phyloP scores from a whole-genome alignment of 805 yeast species.

The Maudiozyma bulderi region DNA sequence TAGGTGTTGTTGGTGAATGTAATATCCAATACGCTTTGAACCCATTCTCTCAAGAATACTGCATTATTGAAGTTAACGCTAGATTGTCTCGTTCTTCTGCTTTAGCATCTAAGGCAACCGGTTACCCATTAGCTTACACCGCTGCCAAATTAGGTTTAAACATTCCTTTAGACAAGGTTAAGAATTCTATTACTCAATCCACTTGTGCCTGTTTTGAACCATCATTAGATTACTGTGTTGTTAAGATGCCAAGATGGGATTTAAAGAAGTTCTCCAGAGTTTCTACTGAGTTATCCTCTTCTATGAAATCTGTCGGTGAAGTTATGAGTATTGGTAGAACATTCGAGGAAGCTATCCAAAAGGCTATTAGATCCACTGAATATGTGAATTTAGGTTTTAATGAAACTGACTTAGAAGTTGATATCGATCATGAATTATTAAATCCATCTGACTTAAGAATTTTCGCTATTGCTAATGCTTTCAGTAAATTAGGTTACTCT shows the following conservation, averaged over 20 bases:
- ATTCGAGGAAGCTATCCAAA: slow-evolving; percentile 95
- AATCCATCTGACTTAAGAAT: slow-evolving; percentile 97
- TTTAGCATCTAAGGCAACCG: slow-evolving; percentile 96
- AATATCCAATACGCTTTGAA: slow-evolving; percentile 94
- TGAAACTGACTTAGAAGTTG: slow-evolving; percentile 80
- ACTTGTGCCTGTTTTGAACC: slow-evolving; percentile 98
- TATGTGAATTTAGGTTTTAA: slow-evolving; percentile 92
- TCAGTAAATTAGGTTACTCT: slow-evolving; percentile 67
- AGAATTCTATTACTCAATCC: slow-evolving; percentile 85
- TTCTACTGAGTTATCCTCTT: slow-evolving; percentile 73
- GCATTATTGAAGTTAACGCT: slow-evolving; percentile 96
- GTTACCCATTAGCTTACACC: slow-evolving; percentile 94
- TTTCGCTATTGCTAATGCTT: slow-evolving; percentile 93
- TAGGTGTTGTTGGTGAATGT: slow-evolving; percentile 99
- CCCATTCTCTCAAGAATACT: slow-evolving; percentile 87
- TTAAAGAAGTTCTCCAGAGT: slow-evolving; percentile 91
- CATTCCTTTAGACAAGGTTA: slow-evolving; percentile 83
- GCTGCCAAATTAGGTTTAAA: slow-evolving; percentile 95
- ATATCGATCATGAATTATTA: slow-evolving; percentile 85
- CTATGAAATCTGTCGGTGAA: slow-evolving; percentile 98
- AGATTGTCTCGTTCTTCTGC: slow-evolving; percentile 98
- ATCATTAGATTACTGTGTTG: slow-evolving; percentile 91
- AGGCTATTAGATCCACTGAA: slow-evolving; percentile 87
- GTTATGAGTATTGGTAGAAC: slow-evolving; percentile 97
- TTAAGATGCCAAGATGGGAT: slow-evolving; percentile 98